A percentile compares a stretch with the other conserved stretches of the same genome.
Evolutionary conservation across 75 land plant genomes (phyloP).

Genomic region (Larix kaempferi): DNA sequence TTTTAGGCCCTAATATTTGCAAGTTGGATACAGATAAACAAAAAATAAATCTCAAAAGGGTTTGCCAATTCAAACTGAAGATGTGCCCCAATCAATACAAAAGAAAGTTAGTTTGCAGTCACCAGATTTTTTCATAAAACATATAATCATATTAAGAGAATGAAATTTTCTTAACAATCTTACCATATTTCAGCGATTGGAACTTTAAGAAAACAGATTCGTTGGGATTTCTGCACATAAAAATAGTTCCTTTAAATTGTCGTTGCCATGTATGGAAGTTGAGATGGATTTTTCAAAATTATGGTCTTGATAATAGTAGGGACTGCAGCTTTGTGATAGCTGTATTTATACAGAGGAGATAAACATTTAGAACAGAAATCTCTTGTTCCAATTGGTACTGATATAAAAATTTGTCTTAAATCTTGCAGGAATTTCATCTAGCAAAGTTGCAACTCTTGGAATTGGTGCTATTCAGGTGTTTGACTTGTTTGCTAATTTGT

Average conservation of each 20-base stretch:
- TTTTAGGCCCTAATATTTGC: background rate
- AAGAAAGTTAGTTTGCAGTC: background rate
- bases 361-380: too few species aligned
- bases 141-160: background rate
- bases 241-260: background rate
- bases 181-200: background rate
- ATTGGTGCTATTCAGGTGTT: conserved; percentile 74
- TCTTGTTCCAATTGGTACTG: background rate
- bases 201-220: background rate
- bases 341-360: background rate
- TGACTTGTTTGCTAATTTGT: background rate
- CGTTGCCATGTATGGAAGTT: too few species aligned
- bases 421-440: conserved; percentile 2
- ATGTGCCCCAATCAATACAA: too few species aligned
- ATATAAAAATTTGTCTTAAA: too few species aligned
- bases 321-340: too few species aligned
- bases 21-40: too few species aligned
- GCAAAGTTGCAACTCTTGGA: conserved; percentile 54
- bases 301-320: too few species aligned
- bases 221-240: background rate
- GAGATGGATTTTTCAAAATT: too few species aligned
- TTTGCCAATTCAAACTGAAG: background rate
- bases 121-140: background rate
- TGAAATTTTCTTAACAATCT: background rate
- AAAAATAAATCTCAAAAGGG: background rate